Percentiles rank a stretch among this genome's conserved stretches.
Conservation (phyloP, 2,329 filamentous ascomycete species). For the Clathrospora elynae region DNA sequence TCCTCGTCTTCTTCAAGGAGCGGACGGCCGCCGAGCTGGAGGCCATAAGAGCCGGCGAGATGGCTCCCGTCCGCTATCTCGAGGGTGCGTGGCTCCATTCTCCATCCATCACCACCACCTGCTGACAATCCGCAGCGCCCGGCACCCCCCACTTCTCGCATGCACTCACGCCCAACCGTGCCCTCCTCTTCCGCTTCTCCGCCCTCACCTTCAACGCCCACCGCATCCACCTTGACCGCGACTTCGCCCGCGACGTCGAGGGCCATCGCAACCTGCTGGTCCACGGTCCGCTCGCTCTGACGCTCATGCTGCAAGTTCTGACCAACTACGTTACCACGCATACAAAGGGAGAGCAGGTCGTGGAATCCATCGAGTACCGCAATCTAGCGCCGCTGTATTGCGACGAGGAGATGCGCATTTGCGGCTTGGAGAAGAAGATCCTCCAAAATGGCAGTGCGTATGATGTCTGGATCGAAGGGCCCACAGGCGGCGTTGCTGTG, state of each 20-base stretch:
- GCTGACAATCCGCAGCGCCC: slow-evolving; percentile 50
- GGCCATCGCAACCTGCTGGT: slow-evolving; percentile 77
- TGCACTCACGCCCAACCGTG: slow-evolving; percentile 67
- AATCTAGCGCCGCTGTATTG: slow-evolving; percentile 84
- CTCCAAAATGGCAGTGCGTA: slow-evolving; percentile 29
- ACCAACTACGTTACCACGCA: slow-evolving; percentile 32
- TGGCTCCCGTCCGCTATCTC: slow-evolving; percentile 46
- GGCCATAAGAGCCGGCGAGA: slow-evolving; percentile 33
- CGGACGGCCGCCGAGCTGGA: slow-evolving; percentile 49
- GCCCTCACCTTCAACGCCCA: slow-evolving; percentile 89
- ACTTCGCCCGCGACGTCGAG: slow-evolving; percentile 72
- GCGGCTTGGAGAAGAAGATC: slow-evolving; percentile 59
- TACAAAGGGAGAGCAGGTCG: slow-evolving; percentile 31
- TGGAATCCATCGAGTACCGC: slow-evolving; percentile 72
- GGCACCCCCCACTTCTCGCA: slow-evolving; percentile 61
- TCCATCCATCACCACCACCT: neutral
- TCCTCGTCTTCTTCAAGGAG: slow-evolving; percentile 67
- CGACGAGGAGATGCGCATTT: slow-evolving; percentile 71
- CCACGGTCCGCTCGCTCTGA: slow-evolving; percentile 82
- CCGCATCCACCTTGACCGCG: slow-evolving; percentile 79
- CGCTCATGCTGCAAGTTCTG: slow-evolving; percentile 74
- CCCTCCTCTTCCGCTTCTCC: slow-evolving; percentile 86
- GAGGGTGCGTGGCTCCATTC: slow-evolving; percentile 33
- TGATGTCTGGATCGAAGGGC: slow-evolving; percentile 51
- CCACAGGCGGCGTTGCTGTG: slow-evolving; percentile 51